Evolutionary conservation across 2,329 filamentous ascomycete species (phyloP).

Genomic region (Cadophora sp.): DNA sequence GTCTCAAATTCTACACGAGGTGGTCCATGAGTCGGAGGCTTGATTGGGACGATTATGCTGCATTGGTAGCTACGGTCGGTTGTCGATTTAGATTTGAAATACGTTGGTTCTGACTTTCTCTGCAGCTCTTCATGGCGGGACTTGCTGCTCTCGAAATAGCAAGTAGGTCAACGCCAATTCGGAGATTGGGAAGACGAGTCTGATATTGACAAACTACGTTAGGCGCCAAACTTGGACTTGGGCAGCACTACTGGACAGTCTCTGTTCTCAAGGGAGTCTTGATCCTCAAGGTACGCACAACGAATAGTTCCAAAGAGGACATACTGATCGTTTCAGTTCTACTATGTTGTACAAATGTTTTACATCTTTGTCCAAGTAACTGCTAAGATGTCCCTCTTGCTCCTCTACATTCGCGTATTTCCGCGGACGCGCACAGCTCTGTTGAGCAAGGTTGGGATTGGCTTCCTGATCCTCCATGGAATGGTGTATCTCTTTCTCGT

Average conservation of each 20-base stretch:
- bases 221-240: slow-evolving; percentile 13
- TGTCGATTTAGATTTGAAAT: background rate
- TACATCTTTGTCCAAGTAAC: slow-evolving; percentile 26
- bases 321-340: slow-evolving; percentile 10
- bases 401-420: slow-evolving; percentile 28
- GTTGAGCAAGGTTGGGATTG: slow-evolving; percentile 18
- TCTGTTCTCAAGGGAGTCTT: background rate
- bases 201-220: background rate
- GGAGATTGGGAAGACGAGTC: no score
- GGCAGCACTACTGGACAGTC: slow-evolving; percentile 7
- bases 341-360: slow-evolving; percentile 14
- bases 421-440: background rate
- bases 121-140: background rate
- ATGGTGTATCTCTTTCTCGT: slow-evolving; percentile 23
- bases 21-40: slow-evolving; percentile 2
- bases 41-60: slow-evolving; percentile 9
- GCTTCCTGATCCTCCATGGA: slow-evolving; percentile 18
- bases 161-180: background rate
- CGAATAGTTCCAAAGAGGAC: background rate
- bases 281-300: slow-evolving; percentile 2
- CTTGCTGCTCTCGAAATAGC: slow-evolving; percentile 8
- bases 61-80: slow-evolving; percentile 8
- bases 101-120: background rate
- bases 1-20: slow-evolving; percentile 10
- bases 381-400: slow-evolving; percentile 23